A percentile compares a stretch with the other conserved stretches of the same genome.
These are phyloP conservation scores for Cornus suecica DNA, from an alignment of 148 eudicot genomes.

Conservation along the genomic window DNA sequence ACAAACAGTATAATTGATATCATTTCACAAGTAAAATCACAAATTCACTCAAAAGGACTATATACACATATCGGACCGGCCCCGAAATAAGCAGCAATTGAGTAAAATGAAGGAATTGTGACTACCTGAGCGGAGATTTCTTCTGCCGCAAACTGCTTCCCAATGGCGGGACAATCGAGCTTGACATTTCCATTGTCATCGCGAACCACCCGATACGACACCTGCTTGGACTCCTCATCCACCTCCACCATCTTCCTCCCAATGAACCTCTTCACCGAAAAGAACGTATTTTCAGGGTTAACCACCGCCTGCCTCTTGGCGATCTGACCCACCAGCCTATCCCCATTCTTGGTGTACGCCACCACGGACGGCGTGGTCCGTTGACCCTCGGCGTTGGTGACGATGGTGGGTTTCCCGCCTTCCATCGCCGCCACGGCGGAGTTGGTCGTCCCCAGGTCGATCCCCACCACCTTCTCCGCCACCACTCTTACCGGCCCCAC, in stretches of 20 bases:
- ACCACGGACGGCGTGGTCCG: slow-evolving; percentile 75
- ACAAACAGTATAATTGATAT: neutral
- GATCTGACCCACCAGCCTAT: slow-evolving; percentile 58
- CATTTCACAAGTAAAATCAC: neutral
- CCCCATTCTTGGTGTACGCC: slow-evolving; percentile 57
- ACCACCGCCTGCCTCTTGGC: slow-evolving; percentile 54
- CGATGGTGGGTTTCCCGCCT: slow-evolving; percentile 69
- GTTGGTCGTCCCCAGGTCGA: slow-evolving; percentile 70
- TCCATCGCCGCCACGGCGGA: slow-evolving; percentile 84
- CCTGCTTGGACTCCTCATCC: slow-evolving; percentile 42
- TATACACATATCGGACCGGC: neutral
- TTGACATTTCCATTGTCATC: slow-evolving; percentile 47
- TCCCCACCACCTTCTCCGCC: slow-evolving; percentile 68
- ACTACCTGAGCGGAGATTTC: slow-evolving; percentile 49
- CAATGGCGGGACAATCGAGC: slow-evolving; percentile 47
- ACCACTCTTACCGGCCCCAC: slow-evolving; percentile 32
- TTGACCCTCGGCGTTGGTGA: slow-evolving; percentile 61
- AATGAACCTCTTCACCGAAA: slow-evolving; percentile 41
- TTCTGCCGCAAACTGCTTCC: slow-evolving; percentile 42
- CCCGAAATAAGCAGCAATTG: neutral
- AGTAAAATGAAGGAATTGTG: neutral
- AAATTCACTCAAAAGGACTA: no score
- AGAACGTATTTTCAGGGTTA: slow-evolving; percentile 41
- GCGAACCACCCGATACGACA: slow-evolving; percentile 31
- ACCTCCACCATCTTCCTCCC: slow-evolving; percentile 48